These are phyloP conservation scores for Colletotrichum ledebouriae DNA, from an alignment of 2,329 filamentous ascomycete species.

Conservation along the genomic window DNA sequence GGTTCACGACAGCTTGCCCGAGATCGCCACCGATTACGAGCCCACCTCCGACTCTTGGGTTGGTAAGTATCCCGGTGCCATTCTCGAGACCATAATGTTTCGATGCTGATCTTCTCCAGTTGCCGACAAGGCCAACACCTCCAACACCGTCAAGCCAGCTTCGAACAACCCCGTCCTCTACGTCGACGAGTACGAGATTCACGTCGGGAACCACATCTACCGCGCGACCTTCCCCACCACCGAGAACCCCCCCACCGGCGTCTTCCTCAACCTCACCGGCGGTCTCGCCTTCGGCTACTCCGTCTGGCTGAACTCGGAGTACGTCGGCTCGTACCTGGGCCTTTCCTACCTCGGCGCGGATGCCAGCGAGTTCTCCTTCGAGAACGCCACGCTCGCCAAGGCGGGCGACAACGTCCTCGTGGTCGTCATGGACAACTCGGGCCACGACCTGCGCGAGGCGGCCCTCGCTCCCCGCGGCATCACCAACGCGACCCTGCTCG, in stretches of 20 bases:
- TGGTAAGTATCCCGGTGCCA: slow-evolving; percentile 45
- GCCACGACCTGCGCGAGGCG: slow-evolving; percentile 66
- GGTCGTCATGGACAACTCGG: slow-evolving; percentile 71
- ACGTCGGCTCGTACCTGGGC: slow-evolving; percentile 69
- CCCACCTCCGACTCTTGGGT: slow-evolving; percentile 59
- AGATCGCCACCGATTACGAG: slow-evolving; percentile 59
- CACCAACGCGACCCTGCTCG: slow-evolving; percentile 64
- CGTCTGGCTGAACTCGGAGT: slow-evolving; percentile 69
- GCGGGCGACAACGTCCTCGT: slow-evolving; percentile 62
- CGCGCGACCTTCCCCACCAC: slow-evolving; percentile 63
- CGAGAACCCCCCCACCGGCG: slow-evolving; percentile 53
- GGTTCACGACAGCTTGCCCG: slow-evolving; percentile 62
- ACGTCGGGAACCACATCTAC: slow-evolving; percentile 67
- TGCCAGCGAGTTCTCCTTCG: slow-evolving; percentile 62
- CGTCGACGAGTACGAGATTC: slow-evolving; percentile 69
- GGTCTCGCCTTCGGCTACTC: slow-evolving; percentile 69
- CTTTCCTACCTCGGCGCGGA: slow-evolving; percentile 55
- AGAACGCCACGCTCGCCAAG: slow-evolving; percentile 59
- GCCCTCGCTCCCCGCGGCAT: slow-evolving; percentile 66
- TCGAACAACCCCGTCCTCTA: slow-evolving; percentile 67
- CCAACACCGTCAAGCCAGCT: slow-evolving; percentile 62
- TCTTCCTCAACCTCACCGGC: slow-evolving; percentile 66
- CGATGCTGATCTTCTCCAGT: slow-evolving; percentile 44
- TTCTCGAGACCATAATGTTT: not conserved
- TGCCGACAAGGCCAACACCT: slow-evolving; percentile 63